A percentile compares a stretch with the other conserved stretches of the same genome.
Evolutionary conservation across 2,329 filamentous ascomycete genomes (phyloP).

Genomic region (Claviceps arundinis): DNA sequence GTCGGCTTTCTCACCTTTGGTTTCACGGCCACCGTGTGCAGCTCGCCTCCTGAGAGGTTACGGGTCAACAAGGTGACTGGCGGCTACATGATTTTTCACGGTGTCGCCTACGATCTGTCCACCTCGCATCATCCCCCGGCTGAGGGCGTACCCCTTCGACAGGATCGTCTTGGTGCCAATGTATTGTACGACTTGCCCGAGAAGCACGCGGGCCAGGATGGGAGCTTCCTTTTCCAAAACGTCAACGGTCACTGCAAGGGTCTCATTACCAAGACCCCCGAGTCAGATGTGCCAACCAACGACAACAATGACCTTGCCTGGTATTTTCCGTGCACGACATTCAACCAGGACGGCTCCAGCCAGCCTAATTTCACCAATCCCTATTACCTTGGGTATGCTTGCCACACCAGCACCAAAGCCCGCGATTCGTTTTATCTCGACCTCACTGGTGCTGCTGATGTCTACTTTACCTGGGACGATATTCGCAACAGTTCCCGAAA

Average conservation of each 20-base stretch:
- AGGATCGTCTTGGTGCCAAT: conserved; percentile 47
- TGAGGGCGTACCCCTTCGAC: conserved; percentile 52
- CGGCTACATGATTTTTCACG: conserved; percentile 95
- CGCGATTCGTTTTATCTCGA: conserved; percentile 63
- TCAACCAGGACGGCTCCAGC: conserved; percentile 85
- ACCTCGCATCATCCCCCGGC: conserved; percentile 67
- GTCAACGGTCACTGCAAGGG: conserved; percentile 95
- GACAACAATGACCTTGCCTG: conserved; percentile 63
- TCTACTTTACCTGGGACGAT: conserved; percentile 94
- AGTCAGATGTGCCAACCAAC: conserved; percentile 71
- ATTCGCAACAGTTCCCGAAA: conserved; percentile 81
- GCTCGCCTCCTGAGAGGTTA: conserved; percentile 55
- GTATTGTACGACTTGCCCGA: conserved; percentile 76
- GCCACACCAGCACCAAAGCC: conserved; percentile 62
- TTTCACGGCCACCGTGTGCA: conserved; percentile 82
- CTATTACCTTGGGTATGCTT: conserved; percentile 75
- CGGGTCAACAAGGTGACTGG: conserved; percentile 67
- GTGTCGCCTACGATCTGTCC: conserved; percentile 73
- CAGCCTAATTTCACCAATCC: conserved; percentile 59
- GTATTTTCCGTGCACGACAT: conserved; percentile 90
- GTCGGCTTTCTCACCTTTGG: conserved; percentile 96
- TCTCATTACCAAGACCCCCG: conserved; percentile 58
- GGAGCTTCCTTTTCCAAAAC: conserved; percentile 95
- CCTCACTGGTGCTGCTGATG: conserved; percentile 60
- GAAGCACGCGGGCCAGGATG: conserved; percentile 78